Conservation (phyloP, 192 early-diverging fungal species). For the Coemansia sp. region DNA sequence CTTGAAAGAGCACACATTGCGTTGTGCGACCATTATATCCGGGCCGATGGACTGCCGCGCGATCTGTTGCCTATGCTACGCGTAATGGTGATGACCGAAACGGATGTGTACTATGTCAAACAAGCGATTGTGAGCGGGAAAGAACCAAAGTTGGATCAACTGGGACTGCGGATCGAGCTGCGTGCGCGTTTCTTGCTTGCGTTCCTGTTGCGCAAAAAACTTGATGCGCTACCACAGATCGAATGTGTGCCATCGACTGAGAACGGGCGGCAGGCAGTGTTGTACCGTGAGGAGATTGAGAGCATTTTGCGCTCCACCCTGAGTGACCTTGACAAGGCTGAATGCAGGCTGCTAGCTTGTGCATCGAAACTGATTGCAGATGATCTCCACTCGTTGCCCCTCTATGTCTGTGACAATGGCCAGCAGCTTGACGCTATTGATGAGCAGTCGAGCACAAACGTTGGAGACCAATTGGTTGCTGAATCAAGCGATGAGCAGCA, state of each 20-base stretch:
- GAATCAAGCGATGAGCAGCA: not conserved
- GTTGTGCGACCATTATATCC: slow-evolving; percentile 53
- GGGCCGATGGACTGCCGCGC: slow-evolving; percentile 43
- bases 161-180: slow-evolving; percentile 62
- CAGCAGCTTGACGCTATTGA: not conserved
- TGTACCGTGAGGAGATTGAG: slow-evolving; percentile 54
- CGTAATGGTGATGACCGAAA: slow-evolving; percentile 66
- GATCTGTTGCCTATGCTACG: slow-evolving; percentile 59
- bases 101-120: slow-evolving; percentile 40
- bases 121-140: slow-evolving; percentile 5
- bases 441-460: too few relatives aligned
- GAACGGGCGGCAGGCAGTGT: slow-evolving; percentile 51
- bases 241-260: not conserved
- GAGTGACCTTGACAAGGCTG: not conserved
- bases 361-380: slow-evolving; percentile 7
- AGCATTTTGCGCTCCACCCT: slow-evolving; percentile 25
- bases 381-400: slow-evolving; percentile 16
- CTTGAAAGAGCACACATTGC: slow-evolving; percentile 43
- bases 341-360: slow-evolving; percentile 12
- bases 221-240: slow-evolving; percentile 18
- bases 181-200: slow-evolving; percentile 55
- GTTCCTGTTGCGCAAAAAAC: slow-evolving; percentile 51
- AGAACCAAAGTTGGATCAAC: slow-evolving; percentile 7
- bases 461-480: not conserved
- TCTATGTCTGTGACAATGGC: slow-evolving; percentile 10